Base-by-base conservation (phyloP, 2,329 filamentous ascomycete species). In the Cercospora zeae-maydis region DNA sequence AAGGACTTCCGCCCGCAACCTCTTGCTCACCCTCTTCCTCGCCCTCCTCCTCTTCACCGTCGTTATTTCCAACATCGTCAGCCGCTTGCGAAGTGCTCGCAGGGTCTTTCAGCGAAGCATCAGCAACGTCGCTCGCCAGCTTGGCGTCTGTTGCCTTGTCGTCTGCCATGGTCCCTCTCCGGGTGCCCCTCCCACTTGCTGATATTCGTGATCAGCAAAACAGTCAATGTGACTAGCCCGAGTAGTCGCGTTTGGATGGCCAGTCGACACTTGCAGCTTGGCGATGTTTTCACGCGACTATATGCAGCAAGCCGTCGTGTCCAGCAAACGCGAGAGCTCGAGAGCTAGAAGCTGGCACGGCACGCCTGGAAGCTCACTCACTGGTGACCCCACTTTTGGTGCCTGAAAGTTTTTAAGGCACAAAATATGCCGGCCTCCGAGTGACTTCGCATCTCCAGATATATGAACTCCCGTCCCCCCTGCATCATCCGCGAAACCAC, bases 1-100 rank as follows among this genome's bases (percentile, higher is more conserved):
- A 34, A 4, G 49, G 34, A 49, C 34, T 61, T 4, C 51, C 39
- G 34, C 55, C 69, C 33, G 59, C 61, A 34, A 19, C 58, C 11
- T 55, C 63, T 13, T 59, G 66, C n/a, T 61, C 63, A 13, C 33
- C 66, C 1, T 65, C 69, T 10, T 65, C 67, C 13, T 69, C 63
- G 3, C 66, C 67, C 11, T 68, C 68, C 4, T 70, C 70, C 2
- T 59, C 66, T 39, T 68, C 67, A n/a, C 63, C 68, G 10, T 67
- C 67, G 37, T 68, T 59, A 6, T 62, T 54, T 11, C 55, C 56
- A 14, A 49, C 19, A 10, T 67, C 66, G 13, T 67, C 65, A 27
- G 67, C 67, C n/a, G 57, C 65, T 58, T 69, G 42, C 0, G 65
- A 62, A 9, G 62, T 64, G 13, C 61, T 49, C 19, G 61, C 30